Evolutionary conservation across 2,329 filamentous ascomycete species (phyloP).

Genomic region (Neofusicoccum parvum): DNA sequence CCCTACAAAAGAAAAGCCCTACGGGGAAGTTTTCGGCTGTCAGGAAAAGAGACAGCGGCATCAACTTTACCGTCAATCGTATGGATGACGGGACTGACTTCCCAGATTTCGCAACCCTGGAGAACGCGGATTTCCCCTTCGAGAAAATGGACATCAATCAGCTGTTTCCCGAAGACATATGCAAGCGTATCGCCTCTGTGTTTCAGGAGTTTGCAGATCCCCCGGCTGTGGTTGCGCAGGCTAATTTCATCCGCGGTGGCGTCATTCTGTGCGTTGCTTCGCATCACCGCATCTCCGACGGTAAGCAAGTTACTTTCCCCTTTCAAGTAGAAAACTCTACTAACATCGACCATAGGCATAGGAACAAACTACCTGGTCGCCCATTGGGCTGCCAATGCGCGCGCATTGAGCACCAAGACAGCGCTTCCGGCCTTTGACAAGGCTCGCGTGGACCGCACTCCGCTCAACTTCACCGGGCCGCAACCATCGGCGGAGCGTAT

Average conservation of each 20-base stretch:
- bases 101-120: conserved; percentile 23
- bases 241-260: conserved; percentile 33
- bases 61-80: conserved; percentile 22
- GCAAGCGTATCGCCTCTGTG: not conserved
- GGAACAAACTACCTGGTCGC: conserved; percentile 32
- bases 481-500: not conserved
- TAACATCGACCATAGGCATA: conserved; percentile 5
- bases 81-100: conserved; percentile 24
- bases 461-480: not conserved
- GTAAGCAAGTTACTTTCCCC: not conserved
- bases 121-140: conserved; percentile 24
- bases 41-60: conserved; percentile 22
- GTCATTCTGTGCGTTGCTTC: conserved; percentile 31
- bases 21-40: conserved; percentile 25
- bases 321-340: not conserved
- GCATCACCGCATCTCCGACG: conserved; percentile 30
- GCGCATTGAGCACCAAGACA: conserved; percentile 23
- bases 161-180: conserved; percentile 21
- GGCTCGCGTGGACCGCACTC: conserved; percentile 10
- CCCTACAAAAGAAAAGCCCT: conserved; percentile 21
- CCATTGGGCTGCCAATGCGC: conserved; percentile 30
- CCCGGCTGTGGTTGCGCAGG: conserved; percentile 27
- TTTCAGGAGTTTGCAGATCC: conserved; percentile 6
- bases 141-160: conserved; percentile 11
- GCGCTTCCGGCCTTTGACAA: conserved; percentile 22